Evolutionary conservation across 495 filamentous ascomycete species (phyloP).

Genomic region (Amorphotheca resinae): DNA sequence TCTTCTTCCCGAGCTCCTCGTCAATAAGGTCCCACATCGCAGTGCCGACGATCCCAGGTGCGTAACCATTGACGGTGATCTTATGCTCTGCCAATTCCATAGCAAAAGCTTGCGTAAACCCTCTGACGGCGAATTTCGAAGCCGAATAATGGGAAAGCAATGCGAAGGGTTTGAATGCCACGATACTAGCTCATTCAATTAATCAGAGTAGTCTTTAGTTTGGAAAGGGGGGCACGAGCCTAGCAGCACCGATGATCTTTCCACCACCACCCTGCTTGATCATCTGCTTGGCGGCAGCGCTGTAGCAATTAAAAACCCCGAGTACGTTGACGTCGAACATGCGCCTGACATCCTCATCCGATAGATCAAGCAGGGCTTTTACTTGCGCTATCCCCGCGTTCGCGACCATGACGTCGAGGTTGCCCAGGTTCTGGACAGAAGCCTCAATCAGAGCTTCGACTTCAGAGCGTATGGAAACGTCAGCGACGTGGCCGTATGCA

Average conservation of each 20-base stretch:
- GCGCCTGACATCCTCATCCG: constrained; percentile 32
- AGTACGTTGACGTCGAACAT: constrained; percentile 44
- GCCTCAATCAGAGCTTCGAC: constrained; percentile 37
- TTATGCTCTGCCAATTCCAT: constrained; percentile 43
- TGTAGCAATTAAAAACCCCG: constrained; percentile 47
- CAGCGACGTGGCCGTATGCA: constrained; percentile 34
- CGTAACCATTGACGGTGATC: constrained; percentile 52
- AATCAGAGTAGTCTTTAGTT: neutral
- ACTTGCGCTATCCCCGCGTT: constrained; percentile 50
- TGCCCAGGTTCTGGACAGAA: constrained; percentile 35
- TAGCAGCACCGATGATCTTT: constrained; percentile 43
- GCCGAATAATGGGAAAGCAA: constrained; percentile 43
- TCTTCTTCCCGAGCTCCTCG: constrained; percentile 32
- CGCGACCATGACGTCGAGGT: constrained; percentile 46
- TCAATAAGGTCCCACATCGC: constrained; percentile 50
- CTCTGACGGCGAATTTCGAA: constrained; percentile 48
- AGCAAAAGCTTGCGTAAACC: constrained; percentile 43
- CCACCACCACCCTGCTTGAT: constrained; percentile 35
- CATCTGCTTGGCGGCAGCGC: constrained; percentile 39
- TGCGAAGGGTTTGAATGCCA: constrained; percentile 40
- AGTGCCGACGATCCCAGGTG: constrained; percentile 49
- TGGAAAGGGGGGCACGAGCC: constrained; percentile 13
- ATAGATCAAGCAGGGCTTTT: constrained; percentile 36
- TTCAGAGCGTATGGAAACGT: constrained; percentile 37
- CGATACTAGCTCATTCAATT: constrained; percentile 27